Base-by-base conservation (phyloP, 805 yeast genomes). In the Wickerhamia fluorescens region DNA sequence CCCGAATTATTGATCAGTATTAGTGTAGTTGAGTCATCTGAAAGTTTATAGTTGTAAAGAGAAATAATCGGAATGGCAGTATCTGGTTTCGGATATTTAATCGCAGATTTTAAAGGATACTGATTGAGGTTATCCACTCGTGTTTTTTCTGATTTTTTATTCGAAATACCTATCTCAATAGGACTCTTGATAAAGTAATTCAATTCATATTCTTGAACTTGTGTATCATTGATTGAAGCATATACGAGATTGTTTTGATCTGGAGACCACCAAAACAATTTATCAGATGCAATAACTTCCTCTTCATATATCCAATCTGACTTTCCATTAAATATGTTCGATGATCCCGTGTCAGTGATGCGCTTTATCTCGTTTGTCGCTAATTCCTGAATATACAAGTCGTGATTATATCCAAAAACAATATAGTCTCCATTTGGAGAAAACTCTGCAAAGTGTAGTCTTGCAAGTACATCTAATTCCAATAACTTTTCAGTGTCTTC, bases 251-350 rank as follows among this genome's bases (percentile, higher is more conserved):
- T 68, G n/a, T 68, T 58, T 8, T 89, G 87, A 23, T 63, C 53
- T 6, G 84, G 84, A 4, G 94, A 79, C 95, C 95, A 87, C 94
- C 94, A 86, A 27, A 85, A 41, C 1, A 88, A 84, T 14, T 67
- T 56, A 42, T 78, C 86, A 14, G 73, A 68, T 20, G 73, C 75
- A 30, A 82, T 68, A 1, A 86, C 92, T 53, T 86, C 96, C 42
- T 86, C 96, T 47, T 87, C 96, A 42, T 86, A 86, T 6, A 85
- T 94, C 96, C 96, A 86, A 48, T 86, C 95, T 0, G 95, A 94
- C 36, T 78, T 78, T 2, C 95, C 96, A 48, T 87, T 81, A 56
- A 86, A 85, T 6, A 84, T 62, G 38, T 73, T 67, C 2, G 62
- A 67, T 19, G 77, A 75, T 10, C 95, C 95, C 45, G 82, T 92